Evolutionary conservation across 768 basidiomycete genomes (phyloP).

Genomic region (Leccinum barrowsii): DNA sequence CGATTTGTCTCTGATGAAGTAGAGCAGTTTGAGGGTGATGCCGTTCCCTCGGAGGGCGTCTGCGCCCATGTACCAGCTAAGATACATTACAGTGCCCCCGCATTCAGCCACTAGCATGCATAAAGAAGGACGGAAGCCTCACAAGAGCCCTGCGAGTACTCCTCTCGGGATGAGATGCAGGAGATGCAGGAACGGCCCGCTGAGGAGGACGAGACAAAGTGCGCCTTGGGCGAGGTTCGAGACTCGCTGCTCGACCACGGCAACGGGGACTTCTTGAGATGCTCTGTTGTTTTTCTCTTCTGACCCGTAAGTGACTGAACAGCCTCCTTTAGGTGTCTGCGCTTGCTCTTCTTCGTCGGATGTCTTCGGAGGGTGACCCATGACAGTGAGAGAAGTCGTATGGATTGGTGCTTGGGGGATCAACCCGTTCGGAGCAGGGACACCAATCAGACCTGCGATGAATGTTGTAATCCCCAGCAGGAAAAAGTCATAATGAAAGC

Average conservation of each 20-base stretch:
- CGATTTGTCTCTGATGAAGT: conserved; percentile 67
- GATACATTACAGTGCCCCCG: not conserved
- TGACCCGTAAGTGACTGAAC: conserved; percentile 1
- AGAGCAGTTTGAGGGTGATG: conserved; percentile 77
- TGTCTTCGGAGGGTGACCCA: conserved; percentile 45
- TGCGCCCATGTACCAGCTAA: conserved; percentile 88
- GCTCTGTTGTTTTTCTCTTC: conserved; percentile 21
- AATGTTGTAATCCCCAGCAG: conserved; percentile 88
- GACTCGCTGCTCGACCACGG: conserved; percentile 87
- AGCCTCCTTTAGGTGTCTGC: not conserved
- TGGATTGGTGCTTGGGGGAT: conserved; percentile 93
- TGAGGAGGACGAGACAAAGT: conserved; percentile 75
- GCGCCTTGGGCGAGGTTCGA: conserved; percentile 86
- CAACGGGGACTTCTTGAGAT: conserved; percentile 52
- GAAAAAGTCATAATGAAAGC: conserved; percentile 88
- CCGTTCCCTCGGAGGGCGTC: conserved; percentile 79
- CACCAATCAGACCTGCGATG: conserved; percentile 78
- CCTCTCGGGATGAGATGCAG: conserved; percentile 78
- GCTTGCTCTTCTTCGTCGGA: conserved; percentile 36
- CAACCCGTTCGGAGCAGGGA: conserved; percentile 84
- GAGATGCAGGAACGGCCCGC: conserved; percentile 78
- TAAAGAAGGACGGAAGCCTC: conserved; percentile 16
- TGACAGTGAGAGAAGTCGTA: conserved; percentile 73
- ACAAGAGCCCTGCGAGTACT: conserved; percentile 86
- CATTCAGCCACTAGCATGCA: not conserved